A percentile compares a stretch with the other conserved stretches of the same genome.
Conservation (phyloP, 2,329 filamentous ascomycete genomes). For the Dothistroma pini region DNA sequence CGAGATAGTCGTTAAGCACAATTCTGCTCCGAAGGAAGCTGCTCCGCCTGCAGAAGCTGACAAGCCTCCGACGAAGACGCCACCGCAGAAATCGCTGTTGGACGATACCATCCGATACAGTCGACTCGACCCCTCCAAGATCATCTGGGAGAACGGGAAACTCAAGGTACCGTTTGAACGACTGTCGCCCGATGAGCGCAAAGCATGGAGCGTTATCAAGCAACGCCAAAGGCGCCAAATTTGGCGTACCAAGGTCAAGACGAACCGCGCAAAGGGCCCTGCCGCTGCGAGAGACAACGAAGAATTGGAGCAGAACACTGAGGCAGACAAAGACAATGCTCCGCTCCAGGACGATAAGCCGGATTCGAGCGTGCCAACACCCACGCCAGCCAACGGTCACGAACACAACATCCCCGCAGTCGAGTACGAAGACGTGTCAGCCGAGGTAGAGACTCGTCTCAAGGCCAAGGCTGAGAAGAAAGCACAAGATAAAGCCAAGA, state of each 20-base stretch:
- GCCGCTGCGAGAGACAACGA: not conserved
- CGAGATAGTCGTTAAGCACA: not conserved
- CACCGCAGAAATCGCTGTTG: not conserved
- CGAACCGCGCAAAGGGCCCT: not conserved
- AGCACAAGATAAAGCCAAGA: conserved; percentile 19
- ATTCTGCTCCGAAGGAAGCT: not conserved
- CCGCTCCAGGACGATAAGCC: not conserved
- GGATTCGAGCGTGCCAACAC: not conserved
- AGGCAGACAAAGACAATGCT: not conserved
- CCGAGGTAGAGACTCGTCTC: conserved; percentile 31
- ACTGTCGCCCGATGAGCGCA: conserved; percentile 3
- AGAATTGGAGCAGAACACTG: not conserved
- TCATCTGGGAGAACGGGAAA: conserved; percentile 6
- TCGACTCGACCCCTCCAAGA: conserved; percentile 1
- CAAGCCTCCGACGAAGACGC: not conserved
- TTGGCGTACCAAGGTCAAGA: not conserved
- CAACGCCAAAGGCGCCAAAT: not conserved
- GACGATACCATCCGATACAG: conserved; percentile 2
- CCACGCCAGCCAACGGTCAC: not conserved
- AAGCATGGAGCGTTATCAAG: conserved; percentile 6
- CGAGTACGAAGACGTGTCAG: conserved; percentile 32
- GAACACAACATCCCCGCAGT: conserved; percentile 11
- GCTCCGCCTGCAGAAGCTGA: not conserved
- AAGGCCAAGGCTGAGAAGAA: conserved; percentile 31
- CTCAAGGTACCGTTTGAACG: conserved; percentile 7